These are phyloP conservation scores for Marasmius fiardii DNA, from an alignment of 1,284 basidiomycete genomes.

Conservation along the genomic window DNA sequence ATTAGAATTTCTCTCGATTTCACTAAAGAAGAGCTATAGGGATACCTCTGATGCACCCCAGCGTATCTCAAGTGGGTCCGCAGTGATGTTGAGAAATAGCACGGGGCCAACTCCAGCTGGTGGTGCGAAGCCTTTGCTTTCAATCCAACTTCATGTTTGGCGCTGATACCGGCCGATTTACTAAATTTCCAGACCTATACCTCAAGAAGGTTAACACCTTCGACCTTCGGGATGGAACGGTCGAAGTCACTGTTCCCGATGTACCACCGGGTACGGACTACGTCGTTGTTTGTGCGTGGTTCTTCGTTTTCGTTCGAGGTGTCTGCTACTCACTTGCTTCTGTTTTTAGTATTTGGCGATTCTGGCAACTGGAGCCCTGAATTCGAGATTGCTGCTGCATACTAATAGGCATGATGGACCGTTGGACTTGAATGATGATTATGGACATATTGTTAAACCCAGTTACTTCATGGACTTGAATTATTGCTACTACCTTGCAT, in stretches of 20 bases:
- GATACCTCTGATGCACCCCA: not conserved
- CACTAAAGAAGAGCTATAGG: not conserved
- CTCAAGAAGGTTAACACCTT: constrained; percentile 3
- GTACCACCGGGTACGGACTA: constrained; percentile 4
- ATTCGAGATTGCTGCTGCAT: constrained; percentile 12
- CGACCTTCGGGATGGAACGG: constrained; percentile 5
- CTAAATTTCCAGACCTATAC: not conserved
- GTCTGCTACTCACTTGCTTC: not conserved
- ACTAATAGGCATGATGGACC: not conserved
- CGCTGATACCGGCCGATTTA: not conserved
- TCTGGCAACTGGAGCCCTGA: constrained; percentile 25
- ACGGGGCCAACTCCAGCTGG: not conserved
- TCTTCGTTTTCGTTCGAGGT: no score
- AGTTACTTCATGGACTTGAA: no score
- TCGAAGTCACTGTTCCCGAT: constrained; percentile 11
- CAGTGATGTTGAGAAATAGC: not conserved
- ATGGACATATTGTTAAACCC: no score
- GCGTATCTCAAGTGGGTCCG: not conserved
- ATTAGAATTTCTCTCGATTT: not conserved
- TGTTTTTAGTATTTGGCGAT: constrained; percentile 15
- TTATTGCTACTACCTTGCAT: no score
- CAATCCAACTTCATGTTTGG: not conserved
- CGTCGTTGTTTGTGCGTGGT: constrained; percentile 6
- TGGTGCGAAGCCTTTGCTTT: not conserved
- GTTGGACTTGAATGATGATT: no score